Evolutionary conservation across 495 filamentous ascomycete species (phyloP), one percentile per base, ranked within the genome.

Genomic region (Acidiella bohemica): DNA sequence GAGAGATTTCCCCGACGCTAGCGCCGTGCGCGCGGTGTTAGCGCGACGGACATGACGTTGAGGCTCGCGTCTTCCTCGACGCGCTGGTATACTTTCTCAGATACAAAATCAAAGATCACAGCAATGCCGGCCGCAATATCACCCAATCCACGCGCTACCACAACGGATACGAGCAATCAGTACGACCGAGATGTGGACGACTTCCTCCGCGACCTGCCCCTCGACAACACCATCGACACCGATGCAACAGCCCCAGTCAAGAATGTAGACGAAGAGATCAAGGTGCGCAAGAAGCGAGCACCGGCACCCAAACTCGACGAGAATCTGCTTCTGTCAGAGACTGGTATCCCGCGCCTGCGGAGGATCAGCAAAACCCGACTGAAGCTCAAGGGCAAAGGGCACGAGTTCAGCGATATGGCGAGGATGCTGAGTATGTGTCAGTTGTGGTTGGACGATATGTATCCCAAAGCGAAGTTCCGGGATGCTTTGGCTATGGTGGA

Each of bases 381-480:
- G 18, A 82, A 69, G 48, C 77, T 94, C 44, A 90, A 83, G 56
- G 90, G 90, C 21, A 96, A 93, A 65, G 87, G 86, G 6, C 81
- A 95, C 54, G 90, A 95, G 84, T 99, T 86, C 58, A 77, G 76
- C 21, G 90, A 99, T 57, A 70, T 84, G 2, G 70, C 79, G 2
- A 75, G 78, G 34, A 68, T 99, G 9, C 71, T 99, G 42, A 79
- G 80, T 29, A 80, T 86, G 54, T 99, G 96, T 57, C 90, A 96
- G 56, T 61, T 92, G 47, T 99, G 90, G 90, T 82, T 96, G 4
- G 90, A 99, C 56, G 84, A 93, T 44, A 67, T 99, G 18, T 99
- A 84, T 50, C 92, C 90, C 30, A 84, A 87, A 49, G 90, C 87
- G 1, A 92, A 85, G 54, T 96, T 99, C 44, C 67, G 80, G 18